Percentiles rank a stretch among this genome's conserved stretches.
phyloP scores from a whole-genome alignment of 306 rosid genomes.

The Arachis stenosperma region DNA sequence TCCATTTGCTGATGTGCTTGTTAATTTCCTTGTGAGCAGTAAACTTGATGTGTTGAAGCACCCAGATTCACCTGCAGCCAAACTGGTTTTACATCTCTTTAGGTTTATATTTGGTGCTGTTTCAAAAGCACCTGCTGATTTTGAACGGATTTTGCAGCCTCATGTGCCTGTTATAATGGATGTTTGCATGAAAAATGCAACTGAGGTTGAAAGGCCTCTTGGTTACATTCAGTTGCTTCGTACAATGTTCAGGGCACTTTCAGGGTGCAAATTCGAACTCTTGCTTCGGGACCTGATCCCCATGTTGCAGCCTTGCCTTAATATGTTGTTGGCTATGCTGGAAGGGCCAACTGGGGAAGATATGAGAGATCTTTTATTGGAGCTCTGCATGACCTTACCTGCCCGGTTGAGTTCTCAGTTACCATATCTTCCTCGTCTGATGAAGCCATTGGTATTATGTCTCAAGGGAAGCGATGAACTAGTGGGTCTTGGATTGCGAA shows the following conservation, averaged over 20 bases:
- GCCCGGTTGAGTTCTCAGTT: conserved; percentile 94
- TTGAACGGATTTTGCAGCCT: conserved; percentile 98
- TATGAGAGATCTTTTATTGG: conserved; percentile 90
- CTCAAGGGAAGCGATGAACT: conserved; percentile 91
- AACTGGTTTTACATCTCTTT: conserved; percentile 92
- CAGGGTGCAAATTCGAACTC: conserved; percentile 96
- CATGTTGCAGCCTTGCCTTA: conserved; percentile 91
- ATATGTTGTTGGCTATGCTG: conserved; percentile 90
- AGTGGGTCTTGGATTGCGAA: conserved; percentile 88
- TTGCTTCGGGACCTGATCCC: conserved; percentile 91
- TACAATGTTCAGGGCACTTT: conserved; percentile 78
- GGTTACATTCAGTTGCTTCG: conserved; percentile 96
- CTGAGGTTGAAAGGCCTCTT: conserved; percentile 94
- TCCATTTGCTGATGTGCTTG: conserved; percentile 96
- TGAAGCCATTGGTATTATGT: conserved; percentile 95
- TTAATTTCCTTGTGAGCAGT: conserved; percentile 82
- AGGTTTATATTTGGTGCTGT: conserved; percentile 92
- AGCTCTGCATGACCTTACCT: conserved; percentile 96
- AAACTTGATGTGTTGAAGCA: conserved; percentile 87
- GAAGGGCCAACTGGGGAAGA: conserved; percentile 99
- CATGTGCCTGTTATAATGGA: conserved; percentile 95
- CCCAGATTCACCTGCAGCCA: conserved; percentile 89
- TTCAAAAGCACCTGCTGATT: conserved; percentile 92
- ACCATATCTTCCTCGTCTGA: conserved; percentile 90
- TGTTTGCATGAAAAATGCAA: conserved; percentile 92